phyloP scores from a whole-genome alignment of 257 asterid genomes.

The Salvia miltiorrhiza region DNA sequence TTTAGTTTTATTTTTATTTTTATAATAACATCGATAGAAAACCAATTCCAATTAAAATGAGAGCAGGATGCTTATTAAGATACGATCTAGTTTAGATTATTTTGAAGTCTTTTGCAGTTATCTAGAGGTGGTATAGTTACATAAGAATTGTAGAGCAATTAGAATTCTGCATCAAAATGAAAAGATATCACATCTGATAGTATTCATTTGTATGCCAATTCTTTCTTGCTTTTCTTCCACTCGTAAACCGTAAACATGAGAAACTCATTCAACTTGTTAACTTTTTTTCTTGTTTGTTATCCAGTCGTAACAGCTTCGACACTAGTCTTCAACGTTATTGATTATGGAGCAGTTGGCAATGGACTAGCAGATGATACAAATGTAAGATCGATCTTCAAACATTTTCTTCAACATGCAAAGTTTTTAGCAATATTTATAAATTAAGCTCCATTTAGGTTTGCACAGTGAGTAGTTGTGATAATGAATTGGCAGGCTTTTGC shows the following conservation, averaged over 20 bases:
- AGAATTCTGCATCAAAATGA: neutral
- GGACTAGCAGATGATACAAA: slow-evolving; percentile 30
- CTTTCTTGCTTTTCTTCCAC: neutral
- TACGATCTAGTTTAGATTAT: no score
- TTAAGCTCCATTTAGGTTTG: no score
- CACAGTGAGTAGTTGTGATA: no score
- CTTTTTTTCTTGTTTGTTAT: neutral
- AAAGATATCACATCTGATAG: neutral
- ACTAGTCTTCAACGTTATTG: slow-evolving; percentile 19
- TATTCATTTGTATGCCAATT: neutral
- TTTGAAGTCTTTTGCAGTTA: no score
- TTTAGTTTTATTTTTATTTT: no score
- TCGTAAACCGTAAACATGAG: slow-evolving; percentile 1
- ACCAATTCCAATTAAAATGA: no score
- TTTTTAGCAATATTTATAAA: no score
- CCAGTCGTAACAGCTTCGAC: neutral
- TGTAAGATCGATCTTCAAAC: slow-evolving; percentile 11
- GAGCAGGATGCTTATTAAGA: no score
- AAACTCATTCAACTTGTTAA: neutral
- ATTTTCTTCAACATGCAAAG: no score
- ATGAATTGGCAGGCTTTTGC: slow-evolving; percentile 37
- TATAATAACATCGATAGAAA: no score
- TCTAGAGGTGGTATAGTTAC: neutral
- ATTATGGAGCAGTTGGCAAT: slow-evolving; percentile 43
- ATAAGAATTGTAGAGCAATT: neutral